phyloP scores from a whole-genome alignment of 805 yeast species.

The Danielia oregonensis region DNA sequence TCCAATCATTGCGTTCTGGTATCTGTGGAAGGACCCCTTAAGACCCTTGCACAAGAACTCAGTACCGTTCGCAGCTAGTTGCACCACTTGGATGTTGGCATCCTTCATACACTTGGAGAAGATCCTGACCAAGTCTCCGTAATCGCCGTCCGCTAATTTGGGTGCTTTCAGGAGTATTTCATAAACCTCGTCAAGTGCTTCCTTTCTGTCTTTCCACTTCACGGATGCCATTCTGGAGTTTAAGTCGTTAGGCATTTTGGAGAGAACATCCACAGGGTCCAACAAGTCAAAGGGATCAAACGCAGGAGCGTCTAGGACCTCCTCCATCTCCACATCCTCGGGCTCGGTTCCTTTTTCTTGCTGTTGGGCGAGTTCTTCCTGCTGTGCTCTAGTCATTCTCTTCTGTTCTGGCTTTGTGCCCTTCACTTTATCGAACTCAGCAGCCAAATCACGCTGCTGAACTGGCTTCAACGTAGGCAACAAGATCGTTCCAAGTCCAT shows the following conservation, averaged over 20 bases:
- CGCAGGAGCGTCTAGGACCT: conserved; percentile 15
- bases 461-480: conserved; percentile 81
- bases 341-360: conserved; percentile 9
- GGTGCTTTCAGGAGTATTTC: conserved; percentile 50
- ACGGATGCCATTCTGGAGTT: conserved; percentile 50
- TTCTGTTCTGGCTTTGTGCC: conserved; percentile 45
- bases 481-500: conserved; percentile 51
- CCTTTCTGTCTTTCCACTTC: conserved; percentile 92
- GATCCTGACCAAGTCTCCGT: conserved; percentile 54
- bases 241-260: conserved; percentile 64
- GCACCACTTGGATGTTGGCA: conserved; percentile 84
- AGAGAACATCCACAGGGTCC: conserved; percentile 64
- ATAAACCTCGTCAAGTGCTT: conserved; percentile 63
- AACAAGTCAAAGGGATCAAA: conserved; percentile 69
- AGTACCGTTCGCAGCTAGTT: conserved; percentile 67
- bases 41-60: conserved; percentile 65
- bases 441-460: conserved; percentile 79
- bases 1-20: conserved; percentile 47
- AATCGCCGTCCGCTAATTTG: conserved; percentile 59
- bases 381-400: conserved; percentile 53
- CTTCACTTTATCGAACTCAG: conserved; percentile 56
- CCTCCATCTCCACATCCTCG: conserved; percentile 29
- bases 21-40: conserved; percentile 50
- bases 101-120: conserved; percentile 78
- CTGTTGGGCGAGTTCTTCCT: conserved; percentile 33